Conservation (phyloP, 768 basidiomycete genomes). For the Suillus subalutaceus region DNA sequence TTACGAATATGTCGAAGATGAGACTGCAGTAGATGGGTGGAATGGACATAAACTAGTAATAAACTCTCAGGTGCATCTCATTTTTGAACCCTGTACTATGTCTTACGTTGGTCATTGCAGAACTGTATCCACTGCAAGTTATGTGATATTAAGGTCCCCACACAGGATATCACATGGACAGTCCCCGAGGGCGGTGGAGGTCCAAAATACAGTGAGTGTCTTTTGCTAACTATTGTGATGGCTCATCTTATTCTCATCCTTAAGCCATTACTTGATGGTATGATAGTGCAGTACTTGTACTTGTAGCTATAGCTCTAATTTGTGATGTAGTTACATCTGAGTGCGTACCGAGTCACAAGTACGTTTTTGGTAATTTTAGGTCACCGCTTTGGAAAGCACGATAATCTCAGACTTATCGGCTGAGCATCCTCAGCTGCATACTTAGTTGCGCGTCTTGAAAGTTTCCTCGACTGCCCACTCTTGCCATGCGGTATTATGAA, state of each 20-base stretch:
- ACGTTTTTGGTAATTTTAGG: background rate
- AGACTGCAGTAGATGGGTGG: slow-evolving; percentile 62
- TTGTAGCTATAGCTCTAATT: background rate
- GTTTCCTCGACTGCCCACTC: background rate
- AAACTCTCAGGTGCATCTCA: slow-evolving; percentile 81
- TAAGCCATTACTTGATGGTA: slow-evolving; percentile 2
- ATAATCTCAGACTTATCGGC: slow-evolving; percentile 3
- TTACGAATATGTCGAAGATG: slow-evolving; percentile 91
- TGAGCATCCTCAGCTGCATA: background rate
- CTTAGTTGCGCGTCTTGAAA: background rate
- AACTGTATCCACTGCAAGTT: slow-evolving; percentile 95
- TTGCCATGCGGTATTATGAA: slow-evolving; percentile 86
- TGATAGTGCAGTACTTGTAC: background rate
- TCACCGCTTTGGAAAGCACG: background rate
- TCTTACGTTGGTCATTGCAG: slow-evolving; percentile 40
- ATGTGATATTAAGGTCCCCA: slow-evolving; percentile 95
- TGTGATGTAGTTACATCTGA: background rate
- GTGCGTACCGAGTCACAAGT: background rate
- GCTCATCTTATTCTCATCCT: background rate
- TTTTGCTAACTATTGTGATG: background rate
- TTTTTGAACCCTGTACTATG: background rate
- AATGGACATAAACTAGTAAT: slow-evolving; percentile 90
- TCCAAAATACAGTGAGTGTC: slow-evolving; percentile 85
- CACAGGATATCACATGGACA: slow-evolving; percentile 96
- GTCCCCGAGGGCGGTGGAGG: slow-evolving; percentile 97